Base-by-base conservation (phyloP, 2,329 filamentous ascomycete species). In the Aspergillus tamarii region DNA sequence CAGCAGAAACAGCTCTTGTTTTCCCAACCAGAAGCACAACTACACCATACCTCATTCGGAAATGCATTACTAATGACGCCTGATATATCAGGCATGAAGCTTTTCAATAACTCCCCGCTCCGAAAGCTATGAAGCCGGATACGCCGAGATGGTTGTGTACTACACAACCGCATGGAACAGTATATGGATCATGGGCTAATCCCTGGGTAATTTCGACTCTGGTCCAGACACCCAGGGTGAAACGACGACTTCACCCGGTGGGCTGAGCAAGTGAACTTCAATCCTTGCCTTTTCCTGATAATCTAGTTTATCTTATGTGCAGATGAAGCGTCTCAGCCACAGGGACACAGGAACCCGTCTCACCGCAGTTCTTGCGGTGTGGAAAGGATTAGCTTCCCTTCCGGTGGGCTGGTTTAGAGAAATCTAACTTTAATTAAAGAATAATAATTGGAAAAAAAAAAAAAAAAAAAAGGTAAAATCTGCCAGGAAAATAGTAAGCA, bases 291-390 rank as follows among this genome's bases (percentile, higher is more conserved):
- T 23, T 48, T 16, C 4, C 21, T 28, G 21, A 26, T 10, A 43
- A 36, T 41, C 39, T 8, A 45, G 19, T 7, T 4, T 1, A 4
- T 23, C 45, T 48, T 26, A 26, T 26, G 21, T 28, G 46, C 46
- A 28, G 46, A 30, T 19, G 46, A 32, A 48, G 26, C 26, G 46
- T 52, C 46, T 52, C 26, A 52, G 46, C 46, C 46, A 52, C 46
- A 52, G 26, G 46, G 23, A 30, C 46, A 30, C 46, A 52, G 46
- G 46, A 30, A 52, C 26, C 46, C 46, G 46, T 52, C 46, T 52
- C 46, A 52, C 46, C 46, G 46, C 46, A 52, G 23, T 30, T 52
- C 26, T 52, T 52, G 46, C 46, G 46, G 46, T 52, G 46, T 30
- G 26, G 26, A 12, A 30, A 28, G 45, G 45, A 48, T 48, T 21